Evolutionary conservation across 1,284 basidiomycete genomes (phyloP), one percentile per base, ranked within the genome.

Genomic region (Ceratobasidium sp.): DNA sequence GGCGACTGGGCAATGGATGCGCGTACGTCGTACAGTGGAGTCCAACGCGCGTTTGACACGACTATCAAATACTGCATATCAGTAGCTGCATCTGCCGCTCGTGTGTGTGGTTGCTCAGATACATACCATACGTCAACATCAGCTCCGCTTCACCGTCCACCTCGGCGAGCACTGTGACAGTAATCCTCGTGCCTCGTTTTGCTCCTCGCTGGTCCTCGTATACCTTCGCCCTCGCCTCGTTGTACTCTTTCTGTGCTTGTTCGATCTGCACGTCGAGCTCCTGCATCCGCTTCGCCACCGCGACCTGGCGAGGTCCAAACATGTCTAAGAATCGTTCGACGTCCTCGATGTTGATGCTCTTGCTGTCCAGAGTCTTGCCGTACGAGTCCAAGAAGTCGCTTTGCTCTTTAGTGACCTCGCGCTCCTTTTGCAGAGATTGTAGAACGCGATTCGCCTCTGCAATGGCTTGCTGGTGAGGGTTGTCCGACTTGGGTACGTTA

Each of bases 21-120:
- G 26, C 82, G 80, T 15, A 83, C 52, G 69, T 82, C 82, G 52
- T 82, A 82, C 10, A 81, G 77, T 4, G 82, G 82, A 38, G 75
- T 68, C 82, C 82, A 83, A 38, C 66, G 74, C 2, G 82, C 82
- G n/a, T 77, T 71, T n/a, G 74, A 75, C 20, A 83, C 82, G 17
- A 80, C 81, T 33, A 33, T 33, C 33, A 33, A 33, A 33, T 33
- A 33, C 33, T 33, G 33, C 33, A 33, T 33, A 33, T 33, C 33
- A 33, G 33, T 33, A 33, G 33, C 33, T 33, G 33, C 33, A 33
- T 33, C 33, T 33, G 33, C 33, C 33, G 33, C 33, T 33, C 33
- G 33, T 33, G 33, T 33, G 33, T 33, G 33, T 33, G 33, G 33
- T 33, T 33, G 33, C 33, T 33, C 33, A 33, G 33, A 33, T 33